A percentile compares a stretch with the other conserved stretches of the same genome.
These are phyloP conservation scores for Bathelium albidoporum DNA, from an alignment of 495 filamentous ascomycete species.

Conservation along the genomic window DNA sequence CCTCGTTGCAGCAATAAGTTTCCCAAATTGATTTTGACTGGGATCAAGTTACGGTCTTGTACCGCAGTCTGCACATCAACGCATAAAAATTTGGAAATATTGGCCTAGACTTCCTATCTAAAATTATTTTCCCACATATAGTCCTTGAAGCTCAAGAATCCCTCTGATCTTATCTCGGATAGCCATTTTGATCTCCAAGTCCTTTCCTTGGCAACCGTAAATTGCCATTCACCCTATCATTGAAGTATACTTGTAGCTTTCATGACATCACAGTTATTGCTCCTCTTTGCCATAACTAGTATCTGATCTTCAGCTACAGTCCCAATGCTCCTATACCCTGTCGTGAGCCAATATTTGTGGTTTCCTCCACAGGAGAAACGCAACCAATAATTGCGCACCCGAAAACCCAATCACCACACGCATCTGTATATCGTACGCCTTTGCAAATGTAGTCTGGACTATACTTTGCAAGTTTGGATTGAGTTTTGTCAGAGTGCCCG, in stretches of 20 bases:
- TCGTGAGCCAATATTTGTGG: background rate
- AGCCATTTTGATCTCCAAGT: background rate
- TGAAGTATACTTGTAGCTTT: background rate
- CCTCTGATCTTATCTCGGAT: background rate
- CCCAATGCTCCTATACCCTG: background rate
- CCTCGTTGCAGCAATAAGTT: background rate
- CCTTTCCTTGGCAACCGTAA: background rate
- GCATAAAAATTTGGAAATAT: no score
- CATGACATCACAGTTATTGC: background rate
- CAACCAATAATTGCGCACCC: background rate
- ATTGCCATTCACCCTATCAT: background rate
- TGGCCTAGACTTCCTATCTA: no score
- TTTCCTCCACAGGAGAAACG: background rate
- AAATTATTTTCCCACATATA: no score
- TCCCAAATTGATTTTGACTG: background rate
- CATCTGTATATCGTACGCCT: background rate
- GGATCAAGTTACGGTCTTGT: background rate
- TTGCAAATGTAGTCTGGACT: background rate
- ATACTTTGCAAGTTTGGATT: background rate
- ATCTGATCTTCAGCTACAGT: background rate
- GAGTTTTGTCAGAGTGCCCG: background rate
- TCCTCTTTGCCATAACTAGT: no score
- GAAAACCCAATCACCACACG: background rate
- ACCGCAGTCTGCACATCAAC: background rate
- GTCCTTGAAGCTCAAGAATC: background rate